A percentile compares a stretch with the other conserved stretches of the same genome.
Conservation (phyloP, 352 stramenopile genomes). For the Pythium periplocum region DNA sequence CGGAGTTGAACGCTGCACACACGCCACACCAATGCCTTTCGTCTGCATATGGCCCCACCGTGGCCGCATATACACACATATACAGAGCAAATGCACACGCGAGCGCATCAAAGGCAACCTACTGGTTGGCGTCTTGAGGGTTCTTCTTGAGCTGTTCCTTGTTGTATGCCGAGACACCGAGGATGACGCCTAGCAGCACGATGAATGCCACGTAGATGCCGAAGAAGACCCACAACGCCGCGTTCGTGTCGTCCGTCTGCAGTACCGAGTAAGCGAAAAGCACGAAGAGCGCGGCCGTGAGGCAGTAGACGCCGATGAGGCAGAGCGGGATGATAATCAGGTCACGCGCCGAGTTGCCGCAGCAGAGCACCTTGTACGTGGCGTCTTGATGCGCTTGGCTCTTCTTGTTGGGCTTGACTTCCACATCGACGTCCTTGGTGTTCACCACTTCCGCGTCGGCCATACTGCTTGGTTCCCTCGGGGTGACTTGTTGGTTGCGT, state of each 20-base stretch:
- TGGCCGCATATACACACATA: too few relatives aligned
- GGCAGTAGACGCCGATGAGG: conserved; percentile 49
- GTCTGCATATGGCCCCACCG: too few relatives aligned
- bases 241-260: conserved; percentile 71
- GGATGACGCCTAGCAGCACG: conserved; percentile 53
- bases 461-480: not conserved
- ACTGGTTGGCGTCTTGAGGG: conserved; percentile 27
- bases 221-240: conserved; percentile 81
- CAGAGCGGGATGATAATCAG: conserved; percentile 66
- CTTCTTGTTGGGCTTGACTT: conserved; percentile 55
- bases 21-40: too few relatives aligned
- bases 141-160: conserved; percentile 49
- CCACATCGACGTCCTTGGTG: conserved; percentile 37
- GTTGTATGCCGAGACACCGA: conserved; percentile 59
- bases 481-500: not conserved
- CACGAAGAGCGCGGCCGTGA: conserved; percentile 65
- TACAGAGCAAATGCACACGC: not conserved
- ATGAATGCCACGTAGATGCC: conserved; percentile 62
- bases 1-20: too few relatives aligned
- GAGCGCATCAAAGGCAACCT: conserved; percentile 6
- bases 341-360: conserved; percentile 67
- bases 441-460: conserved; percentile 5
- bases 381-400: conserved; percentile 4
- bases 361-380: conserved; percentile 52
- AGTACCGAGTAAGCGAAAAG: conserved; percentile 65